These are phyloP conservation scores for Schizopora paradoxa DNA, from an alignment of 1,284 basidiomycete species.

Conservation along the genomic window DNA sequence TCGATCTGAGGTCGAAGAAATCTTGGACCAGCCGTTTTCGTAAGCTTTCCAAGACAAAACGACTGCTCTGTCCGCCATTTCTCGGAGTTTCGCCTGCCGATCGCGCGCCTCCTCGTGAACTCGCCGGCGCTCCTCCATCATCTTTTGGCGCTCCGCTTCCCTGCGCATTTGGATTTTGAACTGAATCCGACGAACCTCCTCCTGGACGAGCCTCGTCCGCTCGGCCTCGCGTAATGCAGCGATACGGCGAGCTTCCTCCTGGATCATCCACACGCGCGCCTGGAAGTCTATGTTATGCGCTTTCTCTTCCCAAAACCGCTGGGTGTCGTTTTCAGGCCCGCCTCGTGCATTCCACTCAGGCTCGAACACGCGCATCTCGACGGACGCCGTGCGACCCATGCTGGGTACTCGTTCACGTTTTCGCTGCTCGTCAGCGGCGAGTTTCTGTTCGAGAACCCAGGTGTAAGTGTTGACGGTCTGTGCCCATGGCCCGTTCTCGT, in stretches of 20 bases:
- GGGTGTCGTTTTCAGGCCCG: slow-evolving; percentile 17
- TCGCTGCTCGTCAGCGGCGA: slow-evolving; percentile 39
- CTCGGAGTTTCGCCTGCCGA: not conserved
- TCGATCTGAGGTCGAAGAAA: slow-evolving; percentile 37
- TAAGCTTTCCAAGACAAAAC: slow-evolving; percentile 53
- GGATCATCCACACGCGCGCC: slow-evolving; percentile 46
- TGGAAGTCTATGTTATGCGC: slow-evolving; percentile 44
- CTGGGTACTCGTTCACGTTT: slow-evolving; percentile 53
- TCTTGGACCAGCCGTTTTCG: slow-evolving; percentile 52
- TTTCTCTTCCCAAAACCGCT: slow-evolving; percentile 45
- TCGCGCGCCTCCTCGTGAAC: slow-evolving; percentile 9
- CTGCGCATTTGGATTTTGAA: slow-evolving; percentile 20
- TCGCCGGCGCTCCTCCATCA: slow-evolving; percentile 39
- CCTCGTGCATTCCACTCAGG: slow-evolving; percentile 19
- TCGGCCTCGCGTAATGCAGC: slow-evolving; percentile 31
- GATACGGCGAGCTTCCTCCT: slow-evolving; percentile 28
- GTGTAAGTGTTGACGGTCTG: slow-evolving; percentile 45
- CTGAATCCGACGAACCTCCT: slow-evolving; percentile 29
- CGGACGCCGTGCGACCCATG: slow-evolving; percentile 25
- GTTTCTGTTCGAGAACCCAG: slow-evolving; percentile 53
- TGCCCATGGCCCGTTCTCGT: slow-evolving; percentile 30
- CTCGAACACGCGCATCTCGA: slow-evolving; percentile 21
- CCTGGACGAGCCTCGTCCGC: slow-evolving; percentile 26
- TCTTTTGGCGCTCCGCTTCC: slow-evolving; percentile 34
- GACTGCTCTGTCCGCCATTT: slow-evolving; percentile 14